Conservation (phyloP, 768 basidiomycete species). For the Porphyrellus cyaneotinctus region DNA sequence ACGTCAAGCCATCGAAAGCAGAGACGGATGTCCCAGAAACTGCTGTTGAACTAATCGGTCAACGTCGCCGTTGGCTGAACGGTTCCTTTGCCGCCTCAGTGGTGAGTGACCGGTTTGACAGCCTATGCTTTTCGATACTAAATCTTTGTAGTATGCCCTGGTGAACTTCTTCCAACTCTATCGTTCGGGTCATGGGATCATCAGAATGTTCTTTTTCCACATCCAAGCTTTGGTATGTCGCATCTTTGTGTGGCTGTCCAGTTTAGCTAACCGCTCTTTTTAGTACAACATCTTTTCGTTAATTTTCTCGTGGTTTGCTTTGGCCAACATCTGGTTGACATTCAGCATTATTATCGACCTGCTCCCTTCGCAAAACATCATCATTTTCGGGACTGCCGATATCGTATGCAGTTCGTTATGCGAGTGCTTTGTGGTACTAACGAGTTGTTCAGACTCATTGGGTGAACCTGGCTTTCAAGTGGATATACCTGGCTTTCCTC, state of each 20-base stretch:
- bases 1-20: conserved; percentile 93
- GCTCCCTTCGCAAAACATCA: conserved; percentile 49
- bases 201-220: conserved; percentile 97
- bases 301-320: conserved; percentile 88
- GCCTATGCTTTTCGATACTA: not conserved
- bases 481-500: conserved; percentile 84
- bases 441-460: conserved; percentile 60
- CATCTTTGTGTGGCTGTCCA: not conserved
- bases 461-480: conserved; percentile 78
- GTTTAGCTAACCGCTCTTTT: conserved; percentile 1
- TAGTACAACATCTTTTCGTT: conserved; percentile 85
- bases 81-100: conserved; percentile 93
- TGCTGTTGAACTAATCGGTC: conserved; percentile 90
- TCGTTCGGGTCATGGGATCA: conserved; percentile 76
- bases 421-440: not conserved
- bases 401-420: conserved; percentile 49
- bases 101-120: conserved; percentile 41
- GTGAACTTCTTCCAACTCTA: conserved; percentile 92
- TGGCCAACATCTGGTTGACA: conserved; percentile 93
- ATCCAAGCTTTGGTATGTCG: conserved; percentile 78
- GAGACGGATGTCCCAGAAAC: conserved; percentile 95
- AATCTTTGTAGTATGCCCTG: conserved; percentile 68
- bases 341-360: conserved; percentile 94
- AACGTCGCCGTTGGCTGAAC: conserved; percentile 95
- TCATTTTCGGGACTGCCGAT: conserved; percentile 67